These are phyloP conservation scores for Casaregolazyma lundiana DNA, from an alignment of 1,139 yeast genomes.

Conservation along the genomic window DNA sequence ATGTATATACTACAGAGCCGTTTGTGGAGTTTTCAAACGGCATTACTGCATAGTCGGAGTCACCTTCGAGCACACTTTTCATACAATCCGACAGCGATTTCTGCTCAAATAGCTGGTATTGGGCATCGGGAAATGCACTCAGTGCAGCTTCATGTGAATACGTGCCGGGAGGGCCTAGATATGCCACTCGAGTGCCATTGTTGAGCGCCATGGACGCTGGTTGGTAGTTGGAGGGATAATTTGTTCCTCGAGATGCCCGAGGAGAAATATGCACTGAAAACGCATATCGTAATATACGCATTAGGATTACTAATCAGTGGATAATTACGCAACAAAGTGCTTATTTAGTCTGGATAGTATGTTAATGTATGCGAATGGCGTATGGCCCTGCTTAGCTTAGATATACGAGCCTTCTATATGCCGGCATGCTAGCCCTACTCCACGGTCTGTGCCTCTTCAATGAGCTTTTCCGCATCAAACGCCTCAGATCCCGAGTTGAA, in stretches of 20 bases:
- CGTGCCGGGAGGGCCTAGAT: constrained; percentile 13
- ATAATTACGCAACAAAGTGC: no score
- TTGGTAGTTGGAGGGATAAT: neutral
- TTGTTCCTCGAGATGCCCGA: no score
- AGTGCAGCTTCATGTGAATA: constrained; percentile 14
- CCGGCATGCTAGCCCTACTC: constrained; percentile 37
- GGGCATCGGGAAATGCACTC: constrained; percentile 19
- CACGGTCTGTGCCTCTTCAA: constrained; percentile 67
- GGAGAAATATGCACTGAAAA: no score
- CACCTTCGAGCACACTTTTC: constrained; percentile 40
- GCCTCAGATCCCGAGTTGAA: constrained; percentile 65
- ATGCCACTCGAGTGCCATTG: constrained; percentile 5
- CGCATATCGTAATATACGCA: neutral
- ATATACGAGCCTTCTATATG: no score
- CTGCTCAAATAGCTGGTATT: constrained; percentile 21
- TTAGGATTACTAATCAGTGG: neutral
- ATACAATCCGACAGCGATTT: constrained; percentile 53
- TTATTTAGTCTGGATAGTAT: neutral
- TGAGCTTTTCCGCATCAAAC: constrained; percentile 63
- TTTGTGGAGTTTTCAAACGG: constrained; percentile 94
- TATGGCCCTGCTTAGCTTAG: no score
- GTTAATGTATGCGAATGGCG: no score
- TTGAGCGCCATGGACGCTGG: constrained; percentile 1
- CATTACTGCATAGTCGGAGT: constrained; percentile 69
- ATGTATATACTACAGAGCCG: constrained; percentile 85